Conservation (phyloP, 179 eudicot genomes). For the Vitellaria paradoxa region DNA sequence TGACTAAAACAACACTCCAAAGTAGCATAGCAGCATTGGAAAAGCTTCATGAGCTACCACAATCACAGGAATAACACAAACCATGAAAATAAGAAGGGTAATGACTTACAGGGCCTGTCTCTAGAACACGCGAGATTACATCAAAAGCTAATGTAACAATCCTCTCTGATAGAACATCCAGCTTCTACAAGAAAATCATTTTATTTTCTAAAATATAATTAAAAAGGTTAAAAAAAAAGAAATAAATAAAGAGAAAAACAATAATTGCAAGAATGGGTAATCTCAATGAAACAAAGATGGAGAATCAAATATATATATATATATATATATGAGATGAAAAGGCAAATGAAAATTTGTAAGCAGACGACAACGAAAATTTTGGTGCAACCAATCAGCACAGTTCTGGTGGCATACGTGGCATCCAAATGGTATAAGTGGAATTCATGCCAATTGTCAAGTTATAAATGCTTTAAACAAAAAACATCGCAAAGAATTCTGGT, state of each 20-base stretch:
- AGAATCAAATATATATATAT: slow-evolving; percentile 2
- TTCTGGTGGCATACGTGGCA: background rate
- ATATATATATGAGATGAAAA: background rate
- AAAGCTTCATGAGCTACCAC: background rate
- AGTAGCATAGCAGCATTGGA: background rate
- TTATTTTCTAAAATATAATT: background rate
- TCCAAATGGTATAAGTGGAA: background rate
- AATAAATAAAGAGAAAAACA: background rate
- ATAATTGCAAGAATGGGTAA: background rate
- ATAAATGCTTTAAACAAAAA: background rate
- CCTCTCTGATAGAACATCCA: slow-evolving; percentile 65
- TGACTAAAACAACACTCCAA: background rate
- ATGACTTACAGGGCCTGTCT: slow-evolving; percentile 74
- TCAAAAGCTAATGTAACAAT: slow-evolving; percentile 72
- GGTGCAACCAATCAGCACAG: background rate
- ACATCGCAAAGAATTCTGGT: background rate
- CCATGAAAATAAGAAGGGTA: background rate
- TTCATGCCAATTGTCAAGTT: slow-evolving; percentile 3
- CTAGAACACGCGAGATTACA: slow-evolving; percentile 69
- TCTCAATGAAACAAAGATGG: background rate
- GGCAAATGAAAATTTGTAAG: background rate
- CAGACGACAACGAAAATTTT: background rate
- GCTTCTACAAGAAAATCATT: slow-evolving; percentile 39
- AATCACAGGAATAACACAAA: slow-evolving; percentile 6
- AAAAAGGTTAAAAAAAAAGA: background rate